Conservation (phyloP, 2,329 filamentous ascomycete genomes). For the Neopestalotiopsis clavispora region DNA sequence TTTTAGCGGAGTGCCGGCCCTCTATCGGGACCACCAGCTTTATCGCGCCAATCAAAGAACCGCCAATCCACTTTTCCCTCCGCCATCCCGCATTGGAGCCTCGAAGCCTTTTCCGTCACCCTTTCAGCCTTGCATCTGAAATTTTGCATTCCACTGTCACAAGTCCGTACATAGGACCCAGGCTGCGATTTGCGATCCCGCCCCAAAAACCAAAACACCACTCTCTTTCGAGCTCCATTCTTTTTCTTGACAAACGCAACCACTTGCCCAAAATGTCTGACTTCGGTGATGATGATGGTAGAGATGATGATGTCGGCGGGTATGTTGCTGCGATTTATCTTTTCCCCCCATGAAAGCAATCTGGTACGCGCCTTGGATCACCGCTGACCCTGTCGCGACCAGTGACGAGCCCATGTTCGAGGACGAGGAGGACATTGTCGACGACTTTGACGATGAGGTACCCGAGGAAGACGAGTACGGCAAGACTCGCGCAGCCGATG, state of each 20-base stretch:
- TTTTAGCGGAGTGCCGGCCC: slow-evolving; percentile 25
- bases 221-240: background rate
- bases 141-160: slow-evolving; percentile 16
- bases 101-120: slow-evolving; percentile 4
- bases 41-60: background rate
- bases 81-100: slow-evolving; percentile 12
- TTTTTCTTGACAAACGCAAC: background rate
- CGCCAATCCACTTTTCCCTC: background rate
- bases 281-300: slow-evolving; percentile 33
- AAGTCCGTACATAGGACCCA: background rate
- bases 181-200: background rate
- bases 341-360: background rate
- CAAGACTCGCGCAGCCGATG: slow-evolving; percentile 58
- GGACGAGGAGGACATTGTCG: slow-evolving; percentile 67
- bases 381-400: slow-evolving; percentile 37
- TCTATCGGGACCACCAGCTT: background rate
- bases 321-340: slow-evolving; percentile 20
- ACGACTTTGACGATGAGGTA: slow-evolving; percentile 61
- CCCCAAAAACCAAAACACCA: background rate
- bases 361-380: slow-evolving; percentile 26
- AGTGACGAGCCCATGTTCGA: slow-evolving; percentile 76
- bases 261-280: slow-evolving; percentile 33
- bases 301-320: slow-evolving; percentile 32
- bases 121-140: slow-evolving; percentile 15
- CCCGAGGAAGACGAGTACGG: slow-evolving; percentile 56